Evolutionary conservation across 176 grass and related monocot genomes (phyloP).

Genomic region (Oryza rufipogon): DNA sequence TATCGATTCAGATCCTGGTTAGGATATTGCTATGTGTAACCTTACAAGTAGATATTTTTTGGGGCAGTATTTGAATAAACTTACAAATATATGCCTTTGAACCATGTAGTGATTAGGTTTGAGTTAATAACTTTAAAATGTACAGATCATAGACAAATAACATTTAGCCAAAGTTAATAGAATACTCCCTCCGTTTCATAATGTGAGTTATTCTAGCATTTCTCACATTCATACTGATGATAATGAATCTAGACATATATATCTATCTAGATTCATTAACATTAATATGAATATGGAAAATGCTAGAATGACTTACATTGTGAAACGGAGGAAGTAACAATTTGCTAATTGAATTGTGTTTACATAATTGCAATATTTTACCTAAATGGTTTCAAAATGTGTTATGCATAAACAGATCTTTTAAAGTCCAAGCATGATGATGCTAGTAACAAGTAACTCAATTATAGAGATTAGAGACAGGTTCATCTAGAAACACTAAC

Average conservation of each 20-base stretch:
- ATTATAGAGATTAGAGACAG: not conserved
- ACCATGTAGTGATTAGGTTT: constrained; percentile 1
- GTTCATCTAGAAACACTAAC: not conserved
- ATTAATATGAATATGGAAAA: too few species aligned
- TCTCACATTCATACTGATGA: not conserved
- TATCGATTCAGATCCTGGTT: constrained; percentile 1
- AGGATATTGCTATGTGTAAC: not conserved
- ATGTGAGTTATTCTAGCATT: too few species aligned
- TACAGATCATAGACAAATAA: not conserved
- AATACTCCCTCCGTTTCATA: not conserved
- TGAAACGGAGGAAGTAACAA: not conserved
- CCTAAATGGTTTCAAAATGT: not conserved
- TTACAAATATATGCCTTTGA: not conserved
- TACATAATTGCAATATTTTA: not conserved
- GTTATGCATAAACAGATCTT: not conserved
- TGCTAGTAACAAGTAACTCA: not conserved
- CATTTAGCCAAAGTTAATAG: constrained; percentile 1
- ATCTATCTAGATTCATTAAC: too few species aligned
- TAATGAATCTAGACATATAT: too few species aligned
- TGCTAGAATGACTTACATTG: too few species aligned
- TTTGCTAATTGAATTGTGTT: not conserved
- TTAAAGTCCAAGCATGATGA: not conserved
- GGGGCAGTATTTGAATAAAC: not conserved
- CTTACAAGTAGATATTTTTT: not conserved
- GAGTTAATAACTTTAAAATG: constrained; percentile 16